Conservation (phyloP, 108 stramenopile species). For the Pseudonitzschia delicatissima region DNA sequence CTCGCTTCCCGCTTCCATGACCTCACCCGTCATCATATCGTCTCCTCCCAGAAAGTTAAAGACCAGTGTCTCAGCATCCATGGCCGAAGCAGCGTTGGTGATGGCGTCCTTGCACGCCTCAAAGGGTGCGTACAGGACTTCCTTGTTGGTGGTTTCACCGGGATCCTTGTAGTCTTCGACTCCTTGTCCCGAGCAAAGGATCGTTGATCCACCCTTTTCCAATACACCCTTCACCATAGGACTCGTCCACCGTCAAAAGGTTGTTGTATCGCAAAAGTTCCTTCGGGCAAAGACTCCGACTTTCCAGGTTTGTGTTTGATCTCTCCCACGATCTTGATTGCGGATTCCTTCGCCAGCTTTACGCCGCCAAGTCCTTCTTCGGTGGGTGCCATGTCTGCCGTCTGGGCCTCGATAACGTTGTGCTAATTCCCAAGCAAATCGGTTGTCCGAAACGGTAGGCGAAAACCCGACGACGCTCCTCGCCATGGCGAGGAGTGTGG, state of each 20-base stretch:
- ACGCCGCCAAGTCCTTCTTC: conserved; percentile 64
- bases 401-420: conserved; percentile 43
- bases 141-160: conserved; percentile 45
- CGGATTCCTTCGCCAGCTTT: conserved; percentile 52
- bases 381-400: conserved; percentile 29
- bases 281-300: conserved; percentile 26
- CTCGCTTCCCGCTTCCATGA: conserved; percentile 51
- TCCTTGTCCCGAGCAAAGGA: conserved; percentile 60
- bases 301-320: conserved; percentile 46
- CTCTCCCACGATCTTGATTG: conserved; percentile 56
- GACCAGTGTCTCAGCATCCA: conserved; percentile 18
- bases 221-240: conserved; percentile 30
- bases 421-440: background rate
- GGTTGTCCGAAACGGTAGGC: background rate
- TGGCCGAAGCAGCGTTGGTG: conserved; percentile 23
- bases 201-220: conserved; percentile 32
- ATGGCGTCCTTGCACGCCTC: conserved; percentile 67
- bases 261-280: conserved; percentile 51
- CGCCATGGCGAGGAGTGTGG: background rate
- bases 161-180: conserved; percentile 70
- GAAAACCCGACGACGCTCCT: no score
- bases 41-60: conserved; percentile 71
- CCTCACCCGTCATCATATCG: conserved; percentile 69
- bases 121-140: conserved; percentile 46
- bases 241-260: conserved; percentile 34